Evolutionary conservation across 2,329 filamentous ascomycete species (phyloP).

Genomic region (Fusarium tuaranense): DNA sequence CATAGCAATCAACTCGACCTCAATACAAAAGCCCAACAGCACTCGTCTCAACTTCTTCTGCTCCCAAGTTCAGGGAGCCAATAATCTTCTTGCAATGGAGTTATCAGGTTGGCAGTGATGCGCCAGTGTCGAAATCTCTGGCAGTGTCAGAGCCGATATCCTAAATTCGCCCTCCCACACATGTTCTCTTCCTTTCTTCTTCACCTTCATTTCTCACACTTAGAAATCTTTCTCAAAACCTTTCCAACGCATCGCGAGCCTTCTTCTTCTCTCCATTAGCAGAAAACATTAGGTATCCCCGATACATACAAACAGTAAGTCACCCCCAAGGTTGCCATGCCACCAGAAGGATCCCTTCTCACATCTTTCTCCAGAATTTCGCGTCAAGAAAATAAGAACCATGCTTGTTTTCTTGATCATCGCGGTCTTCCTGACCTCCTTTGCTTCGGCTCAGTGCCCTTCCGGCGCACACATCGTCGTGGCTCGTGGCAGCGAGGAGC

Average conservation of each 20-base stretch:
- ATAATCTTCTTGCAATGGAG: not conserved
- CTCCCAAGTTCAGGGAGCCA: not conserved
- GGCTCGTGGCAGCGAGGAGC: conserved; percentile 33
- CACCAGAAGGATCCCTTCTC: not conserved
- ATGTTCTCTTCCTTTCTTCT: not conserved
- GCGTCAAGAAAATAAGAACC: not conserved
- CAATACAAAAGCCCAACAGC: not conserved
- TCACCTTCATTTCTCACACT: not conserved
- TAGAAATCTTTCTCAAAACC: not conserved
- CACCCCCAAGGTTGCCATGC: not conserved
- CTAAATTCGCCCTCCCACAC: not conserved
- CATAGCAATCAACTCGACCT: not conserved
- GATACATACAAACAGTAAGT: not conserved
- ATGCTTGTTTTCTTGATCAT: conserved; percentile 22
- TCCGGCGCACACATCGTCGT: conserved; percentile 37
- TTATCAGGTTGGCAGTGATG: not conserved
- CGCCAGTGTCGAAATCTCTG: not conserved
- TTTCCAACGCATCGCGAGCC: not conserved
- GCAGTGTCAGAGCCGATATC: not conserved
- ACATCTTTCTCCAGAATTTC: not conserved
- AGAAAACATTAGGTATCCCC: not conserved
- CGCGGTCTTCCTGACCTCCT: conserved; percentile 1
- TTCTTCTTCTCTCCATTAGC: not conserved
- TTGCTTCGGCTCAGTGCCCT: conserved; percentile 20
- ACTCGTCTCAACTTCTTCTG: not conserved